These are phyloP conservation scores for Friedmanniomyces endolithicus DNA, from an alignment of 495 filamentous ascomycete species.

Conservation along the genomic window DNA sequence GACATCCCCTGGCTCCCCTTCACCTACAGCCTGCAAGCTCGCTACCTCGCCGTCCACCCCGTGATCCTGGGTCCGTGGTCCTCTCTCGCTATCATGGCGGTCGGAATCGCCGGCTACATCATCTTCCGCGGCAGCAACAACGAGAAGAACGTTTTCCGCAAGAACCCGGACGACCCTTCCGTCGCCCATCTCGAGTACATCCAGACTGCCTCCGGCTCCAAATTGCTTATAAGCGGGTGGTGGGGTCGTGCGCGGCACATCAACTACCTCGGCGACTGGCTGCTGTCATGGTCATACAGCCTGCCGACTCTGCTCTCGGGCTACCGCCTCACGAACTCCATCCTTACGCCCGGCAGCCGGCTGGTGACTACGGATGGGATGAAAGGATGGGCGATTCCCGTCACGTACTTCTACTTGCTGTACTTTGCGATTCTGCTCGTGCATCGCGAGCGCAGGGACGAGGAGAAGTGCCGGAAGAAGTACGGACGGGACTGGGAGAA, in stretches of 20 bases:
- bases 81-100: conserved; percentile 46
- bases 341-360: conserved; percentile 34
- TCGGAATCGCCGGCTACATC: conserved; percentile 58
- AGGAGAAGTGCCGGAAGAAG: conserved; percentile 82
- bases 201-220: conserved; percentile 68
- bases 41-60: conserved; percentile 81
- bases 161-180: conserved; percentile 68
- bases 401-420: conserved; percentile 91
- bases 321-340: conserved; percentile 45
- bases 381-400: conserved; percentile 66
- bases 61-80: conserved; percentile 57
- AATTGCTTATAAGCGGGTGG: conserved; percentile 79
- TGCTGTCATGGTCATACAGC: conserved; percentile 84
- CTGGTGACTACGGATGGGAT: conserved; percentile 51
- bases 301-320: conserved; percentile 82
- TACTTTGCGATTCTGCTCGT: conserved; percentile 86
- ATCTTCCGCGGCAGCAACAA: conserved; percentile 89
- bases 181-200: conserved; percentile 77
- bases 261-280: conserved; percentile 97
- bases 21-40: conserved; percentile 69
- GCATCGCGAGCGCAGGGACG: conserved; percentile 83
- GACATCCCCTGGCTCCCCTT: conserved; percentile 92
- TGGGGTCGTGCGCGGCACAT: conserved; percentile 89
- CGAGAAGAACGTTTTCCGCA: conserved; percentile 90
- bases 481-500: conserved; percentile 90